phyloP scores from a whole-genome alignment of 176 grass and related monocot genomes.

The Phragmites australis region DNA sequence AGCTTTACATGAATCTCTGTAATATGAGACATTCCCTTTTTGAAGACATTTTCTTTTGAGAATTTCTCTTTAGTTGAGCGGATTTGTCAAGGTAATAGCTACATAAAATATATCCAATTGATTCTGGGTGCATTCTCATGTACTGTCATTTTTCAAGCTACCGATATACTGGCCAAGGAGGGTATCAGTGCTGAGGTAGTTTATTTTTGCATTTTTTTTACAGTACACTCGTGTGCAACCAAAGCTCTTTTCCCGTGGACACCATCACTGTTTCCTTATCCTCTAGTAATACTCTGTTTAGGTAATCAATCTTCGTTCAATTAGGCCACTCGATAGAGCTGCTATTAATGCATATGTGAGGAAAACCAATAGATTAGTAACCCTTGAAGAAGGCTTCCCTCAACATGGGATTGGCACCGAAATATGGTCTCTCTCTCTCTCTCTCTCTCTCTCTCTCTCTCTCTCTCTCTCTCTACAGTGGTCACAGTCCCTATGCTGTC shows the following conservation, averaged over 20 bases:
- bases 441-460: background rate
- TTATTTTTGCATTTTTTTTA: conserved; percentile 7
- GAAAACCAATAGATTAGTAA: conserved; percentile 93
- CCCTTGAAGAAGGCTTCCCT: conserved; percentile 94
- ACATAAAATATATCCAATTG: background rate
- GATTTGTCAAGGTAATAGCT: background rate
- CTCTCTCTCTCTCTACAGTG: background rate
- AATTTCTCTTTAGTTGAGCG: background rate
- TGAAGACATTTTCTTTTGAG: no score
- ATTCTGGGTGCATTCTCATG: conserved; percentile 27
- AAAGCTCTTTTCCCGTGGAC: background rate
- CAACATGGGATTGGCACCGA: conserved; percentile 91
- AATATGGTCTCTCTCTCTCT: conserved; percentile 62
- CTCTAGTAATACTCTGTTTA: conserved; percentile 35
- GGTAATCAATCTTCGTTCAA: conserved; percentile 96
- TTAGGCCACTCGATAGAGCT: conserved; percentile 88
- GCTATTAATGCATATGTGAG: conserved; percentile 93
- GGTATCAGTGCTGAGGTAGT: conserved; percentile 97
- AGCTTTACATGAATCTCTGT: background rate
- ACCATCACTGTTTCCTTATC: conserved; percentile 10
- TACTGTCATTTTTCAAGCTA: conserved; percentile 64
- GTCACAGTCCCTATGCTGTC: conserved; percentile 84
- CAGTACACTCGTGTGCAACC: background rate
- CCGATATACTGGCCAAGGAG: conserved; percentile 90
- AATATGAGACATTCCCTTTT: background rate